Percentiles rank a stretch among this genome's conserved stretches.
Conservation (phyloP, 495 filamentous ascomycete species). For the Extremus antarcticus region DNA sequence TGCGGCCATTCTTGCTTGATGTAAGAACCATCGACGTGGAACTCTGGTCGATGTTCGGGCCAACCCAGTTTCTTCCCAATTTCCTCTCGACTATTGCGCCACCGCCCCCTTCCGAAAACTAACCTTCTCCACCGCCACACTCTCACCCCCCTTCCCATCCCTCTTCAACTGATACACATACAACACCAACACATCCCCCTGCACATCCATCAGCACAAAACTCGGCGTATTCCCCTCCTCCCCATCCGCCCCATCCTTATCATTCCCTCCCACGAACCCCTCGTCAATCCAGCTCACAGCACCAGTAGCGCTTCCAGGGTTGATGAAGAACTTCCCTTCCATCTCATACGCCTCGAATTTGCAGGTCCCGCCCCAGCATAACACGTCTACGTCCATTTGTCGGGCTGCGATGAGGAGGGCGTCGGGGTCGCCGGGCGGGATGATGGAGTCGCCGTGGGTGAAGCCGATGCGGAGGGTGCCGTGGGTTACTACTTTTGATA, state of each 20-base stretch:
- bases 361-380: constrained; percentile 97
- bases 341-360: constrained; percentile 96
- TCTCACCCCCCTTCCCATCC: constrained; percentile 78
- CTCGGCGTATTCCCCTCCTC: constrained; percentile 82
- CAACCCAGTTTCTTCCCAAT: too few relatives aligned
- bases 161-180: constrained; percentile 96
- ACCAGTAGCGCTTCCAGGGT: constrained; percentile 89
- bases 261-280: constrained; percentile 57
- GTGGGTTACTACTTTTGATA: constrained; percentile 90
- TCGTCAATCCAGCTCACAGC: constrained; percentile 66
- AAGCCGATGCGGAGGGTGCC: constrained; percentile 90
- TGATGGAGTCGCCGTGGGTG: constrained; percentile 90
- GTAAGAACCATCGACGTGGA: neutral
- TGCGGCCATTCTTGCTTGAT: too few relatives aligned
- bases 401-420: constrained; percentile 84
- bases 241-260: constrained; percentile 56
- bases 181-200: constrained; percentile 91
- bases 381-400: constrained; percentile 91
- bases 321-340: constrained; percentile 97
- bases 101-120: constrained; percentile 75
- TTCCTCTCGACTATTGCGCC: neutral
- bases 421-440: constrained; percentile 84
- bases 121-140: constrained; percentile 93
- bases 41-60: neutral
- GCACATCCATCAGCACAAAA: constrained; percentile 99